Conservation (phyloP, 768 basidiomycete genomes). For the Boletus sp. region DNA sequence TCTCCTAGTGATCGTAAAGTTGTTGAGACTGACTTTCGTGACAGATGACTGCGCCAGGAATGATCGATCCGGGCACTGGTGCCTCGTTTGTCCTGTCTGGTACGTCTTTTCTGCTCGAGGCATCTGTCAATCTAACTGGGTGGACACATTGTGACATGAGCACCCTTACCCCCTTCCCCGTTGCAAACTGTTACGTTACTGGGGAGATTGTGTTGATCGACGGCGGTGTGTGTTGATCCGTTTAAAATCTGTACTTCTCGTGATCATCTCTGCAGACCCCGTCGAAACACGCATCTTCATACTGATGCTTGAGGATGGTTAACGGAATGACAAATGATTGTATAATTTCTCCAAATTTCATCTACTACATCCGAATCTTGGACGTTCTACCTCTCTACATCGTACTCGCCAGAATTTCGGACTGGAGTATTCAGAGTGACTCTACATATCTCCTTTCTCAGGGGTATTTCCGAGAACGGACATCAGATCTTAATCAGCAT, state of each 20-base stretch:
- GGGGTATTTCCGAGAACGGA: constrained; percentile 14
- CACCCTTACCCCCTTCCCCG: not conserved
- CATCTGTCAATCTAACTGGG: not conserved
- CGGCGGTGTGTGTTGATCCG: not conserved
- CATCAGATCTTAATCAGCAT: constrained; percentile 17
- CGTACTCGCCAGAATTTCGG: no score
- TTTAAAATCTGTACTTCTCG: not conserved
- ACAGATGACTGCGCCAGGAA: not conserved
- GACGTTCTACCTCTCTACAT: not conserved
- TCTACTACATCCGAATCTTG: not conserved
- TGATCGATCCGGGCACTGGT: not conserved
- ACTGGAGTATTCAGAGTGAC: no score
- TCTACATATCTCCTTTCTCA: no score
- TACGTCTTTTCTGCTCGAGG: not conserved
- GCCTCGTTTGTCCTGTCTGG: not conserved
- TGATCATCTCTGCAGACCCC: not conserved
- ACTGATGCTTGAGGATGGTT: not conserved
- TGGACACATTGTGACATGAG: not conserved
- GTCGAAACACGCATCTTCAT: not conserved
- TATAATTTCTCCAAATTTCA: no score
- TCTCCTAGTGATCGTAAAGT: not conserved
- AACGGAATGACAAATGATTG: not conserved
- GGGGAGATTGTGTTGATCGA: not conserved
- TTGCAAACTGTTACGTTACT: not conserved
- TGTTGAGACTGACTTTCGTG: not conserved